A percentile compares a stretch with the other conserved stretches of the same genome.
phyloP scores from a whole-genome alignment of 2,329 filamentous ascomycete genomes.

The Exserohilum rostratum region DNA sequence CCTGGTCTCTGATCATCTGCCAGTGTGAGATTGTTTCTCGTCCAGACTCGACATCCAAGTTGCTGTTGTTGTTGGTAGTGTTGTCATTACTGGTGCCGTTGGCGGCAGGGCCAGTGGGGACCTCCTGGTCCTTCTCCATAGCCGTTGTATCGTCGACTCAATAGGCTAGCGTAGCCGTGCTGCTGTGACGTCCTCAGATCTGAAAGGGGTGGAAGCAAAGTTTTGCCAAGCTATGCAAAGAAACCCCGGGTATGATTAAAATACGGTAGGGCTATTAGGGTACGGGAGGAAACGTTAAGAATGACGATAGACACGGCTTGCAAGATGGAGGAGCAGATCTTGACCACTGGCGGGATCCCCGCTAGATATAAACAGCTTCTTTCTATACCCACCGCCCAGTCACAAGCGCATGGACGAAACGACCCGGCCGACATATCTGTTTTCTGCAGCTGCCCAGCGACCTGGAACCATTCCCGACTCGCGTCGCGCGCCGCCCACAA shows the following conservation, averaged over 20 bases:
- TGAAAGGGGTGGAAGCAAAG: background rate
- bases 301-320: conserved; percentile 4
- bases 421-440: conserved; percentile 4
- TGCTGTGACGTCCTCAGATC: background rate
- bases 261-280: background rate
- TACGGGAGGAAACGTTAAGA: background rate
- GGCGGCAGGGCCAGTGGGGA: conserved; percentile 12
- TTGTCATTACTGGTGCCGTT: conserved; percentile 9
- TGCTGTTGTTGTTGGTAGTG: background rate
- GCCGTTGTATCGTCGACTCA: conserved; percentile 3
- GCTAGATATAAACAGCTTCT: conserved; percentile 21
- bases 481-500: conserved; percentile 3
- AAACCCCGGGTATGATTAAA: background rate
- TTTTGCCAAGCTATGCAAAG: background rate
- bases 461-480: conserved; percentile 9
- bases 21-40: conserved; percentile 43
- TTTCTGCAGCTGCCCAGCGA: conserved; percentile 1
- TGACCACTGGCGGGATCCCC: conserved; percentile 5
- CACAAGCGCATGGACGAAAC: conserved; percentile 4
- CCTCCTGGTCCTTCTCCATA: conserved; percentile 28
- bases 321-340: background rate
- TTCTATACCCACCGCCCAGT: background rate
- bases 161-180: conserved; percentile 1
- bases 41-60: conserved; percentile 42
- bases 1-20: conserved; percentile 47